Percentiles rank a stretch among this genome's conserved stretches.
These are phyloP conservation scores for Candida ovalis DNA, from an alignment of 805 yeast species.

Conservation along the genomic window DNA sequence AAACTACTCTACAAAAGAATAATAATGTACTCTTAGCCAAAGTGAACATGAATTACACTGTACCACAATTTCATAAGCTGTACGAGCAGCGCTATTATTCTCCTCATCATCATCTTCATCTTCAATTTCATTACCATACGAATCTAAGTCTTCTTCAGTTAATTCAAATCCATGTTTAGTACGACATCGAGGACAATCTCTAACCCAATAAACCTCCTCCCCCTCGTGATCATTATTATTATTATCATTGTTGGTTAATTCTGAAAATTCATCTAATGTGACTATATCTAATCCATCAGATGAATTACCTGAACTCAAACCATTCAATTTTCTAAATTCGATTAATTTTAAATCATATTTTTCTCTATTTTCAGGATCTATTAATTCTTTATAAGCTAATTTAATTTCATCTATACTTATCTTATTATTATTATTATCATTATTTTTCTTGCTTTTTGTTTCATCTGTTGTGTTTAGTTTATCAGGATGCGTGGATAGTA, in stretches of 20 bases:
- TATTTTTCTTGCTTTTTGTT: too few species aligned
- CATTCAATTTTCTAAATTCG: constrained; percentile 32
- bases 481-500: constrained; percentile 78
- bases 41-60: constrained; percentile 84
- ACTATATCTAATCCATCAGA: constrained; percentile 71
- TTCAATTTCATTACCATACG: constrained; percentile 37
- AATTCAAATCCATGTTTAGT: constrained; percentile 50
- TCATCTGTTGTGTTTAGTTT: constrained; percentile 34
- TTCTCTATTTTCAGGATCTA: constrained; percentile 35
- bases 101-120: constrained; percentile 38
- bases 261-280: constrained; percentile 57
- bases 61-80: constrained; percentile 56
- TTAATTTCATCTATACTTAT: constrained; percentile 36
- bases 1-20: constrained; percentile 30
- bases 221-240: constrained; percentile 30
- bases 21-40: constrained; percentile 76
- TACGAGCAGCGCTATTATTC: too few species aligned
- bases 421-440: constrained; percentile 24
- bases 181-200: constrained; percentile 67
- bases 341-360: constrained; percentile 51
- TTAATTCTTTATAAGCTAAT: constrained; percentile 59
- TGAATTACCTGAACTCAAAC: constrained; percentile 30
- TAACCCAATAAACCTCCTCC: constrained; percentile 36
- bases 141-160: constrained; percentile 56
- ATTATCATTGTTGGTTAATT: constrained; percentile 2